These are phyloP conservation scores for Aspergillus cristatus DNA, from an alignment of 495 filamentous ascomycete genomes.

Conservation along the genomic window DNA sequence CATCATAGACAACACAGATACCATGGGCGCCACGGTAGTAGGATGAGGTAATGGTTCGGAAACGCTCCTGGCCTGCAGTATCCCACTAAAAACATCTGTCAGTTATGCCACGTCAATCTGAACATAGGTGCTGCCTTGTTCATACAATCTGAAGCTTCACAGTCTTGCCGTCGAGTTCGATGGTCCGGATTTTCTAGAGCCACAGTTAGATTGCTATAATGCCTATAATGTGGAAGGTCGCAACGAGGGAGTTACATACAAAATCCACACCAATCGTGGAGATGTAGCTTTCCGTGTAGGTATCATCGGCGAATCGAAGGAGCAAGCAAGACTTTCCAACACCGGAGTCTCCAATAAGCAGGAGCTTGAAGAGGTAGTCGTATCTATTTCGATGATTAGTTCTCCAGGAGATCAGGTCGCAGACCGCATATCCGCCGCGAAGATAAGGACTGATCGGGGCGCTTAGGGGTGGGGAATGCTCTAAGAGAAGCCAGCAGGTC, in stretches of 20 bases:
- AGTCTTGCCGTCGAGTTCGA: conserved; percentile 98
- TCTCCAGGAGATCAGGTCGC: conserved; percentile 5
- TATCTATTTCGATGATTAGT: conserved; percentile 58
- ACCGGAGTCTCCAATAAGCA: conserved; percentile 99
- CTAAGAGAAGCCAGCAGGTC: conserved; percentile 5
- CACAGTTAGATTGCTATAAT: conserved; percentile 9
- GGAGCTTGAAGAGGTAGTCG: conserved; percentile 99
- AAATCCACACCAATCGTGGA: conserved; percentile 99
- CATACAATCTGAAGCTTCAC: conserved; percentile 99
- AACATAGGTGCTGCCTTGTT: not conserved
- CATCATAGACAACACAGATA: conserved; percentile 99
- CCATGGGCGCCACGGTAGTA: conserved; percentile 98
- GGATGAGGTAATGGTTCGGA: conserved; percentile 98
- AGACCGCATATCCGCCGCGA: conserved; percentile 1
- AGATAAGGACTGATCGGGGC: conserved; percentile 4
- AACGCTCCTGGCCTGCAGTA: conserved; percentile 96
- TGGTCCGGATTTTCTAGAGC: conserved; percentile 95
- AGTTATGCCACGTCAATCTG: conserved; percentile 11
- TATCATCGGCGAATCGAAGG: conserved; percentile 96
- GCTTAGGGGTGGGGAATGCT: conserved; percentile 9
- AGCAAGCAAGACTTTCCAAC: conserved; percentile 99
- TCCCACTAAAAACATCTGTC: conserved; percentile 64
- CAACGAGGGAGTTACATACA: conserved; percentile 47
- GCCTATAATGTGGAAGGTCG: conserved; percentile 2
- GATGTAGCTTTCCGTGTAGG: conserved; percentile 99